Evolutionary conservation across 2,329 filamentous ascomycete species (phyloP).

Genomic region (Zymoseptoria passerinii): DNA sequence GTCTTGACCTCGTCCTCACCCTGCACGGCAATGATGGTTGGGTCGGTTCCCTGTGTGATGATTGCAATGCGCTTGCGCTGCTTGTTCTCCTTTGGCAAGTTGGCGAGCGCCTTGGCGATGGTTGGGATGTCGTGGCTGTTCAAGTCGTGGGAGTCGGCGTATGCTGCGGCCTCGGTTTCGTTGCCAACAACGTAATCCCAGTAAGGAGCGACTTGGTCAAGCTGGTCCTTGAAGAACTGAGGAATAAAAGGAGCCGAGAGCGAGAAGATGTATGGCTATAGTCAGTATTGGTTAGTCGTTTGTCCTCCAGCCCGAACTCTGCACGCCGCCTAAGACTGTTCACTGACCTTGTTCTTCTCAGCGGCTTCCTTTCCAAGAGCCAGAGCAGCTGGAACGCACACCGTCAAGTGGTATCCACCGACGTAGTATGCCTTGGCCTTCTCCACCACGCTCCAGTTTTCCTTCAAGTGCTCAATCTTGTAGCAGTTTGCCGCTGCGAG

Average conservation of each 20-base stretch:
- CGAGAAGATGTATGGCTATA: slow-evolving; percentile 69
- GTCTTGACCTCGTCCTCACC: slow-evolving; percentile 56
- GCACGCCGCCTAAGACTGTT: background rate
- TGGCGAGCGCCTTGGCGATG: slow-evolving; percentile 78
- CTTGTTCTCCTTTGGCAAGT: slow-evolving; percentile 84
- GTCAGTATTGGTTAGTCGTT: slow-evolving; percentile 11
- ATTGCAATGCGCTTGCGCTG: slow-evolving; percentile 78
- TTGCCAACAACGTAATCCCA: slow-evolving; percentile 96
- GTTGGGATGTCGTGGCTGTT: slow-evolving; percentile 67
- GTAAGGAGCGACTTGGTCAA: slow-evolving; percentile 80
- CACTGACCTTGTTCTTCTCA: slow-evolving; percentile 66
- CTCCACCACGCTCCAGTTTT: slow-evolving; percentile 89
- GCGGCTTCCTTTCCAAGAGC: slow-evolving; percentile 87
- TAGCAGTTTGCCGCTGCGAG: slow-evolving; percentile 96
- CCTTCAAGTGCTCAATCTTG: slow-evolving; percentile 86
- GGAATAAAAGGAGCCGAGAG: slow-evolving; percentile 93
- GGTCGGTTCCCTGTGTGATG: slow-evolving; percentile 88
- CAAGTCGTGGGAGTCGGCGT: slow-evolving; percentile 72
- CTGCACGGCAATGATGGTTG: slow-evolving; percentile 71
- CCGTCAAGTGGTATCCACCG: slow-evolving; percentile 94
- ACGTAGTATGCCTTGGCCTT: slow-evolving; percentile 84
- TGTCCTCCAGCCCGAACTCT: background rate
- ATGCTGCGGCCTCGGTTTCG: slow-evolving; percentile 86
- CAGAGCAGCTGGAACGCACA: slow-evolving; percentile 83
- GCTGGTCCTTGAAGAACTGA: slow-evolving; percentile 94